Conservation (phyloP, 352 stramenopile genomes). For the Phytophthora cryptogea region DNA sequence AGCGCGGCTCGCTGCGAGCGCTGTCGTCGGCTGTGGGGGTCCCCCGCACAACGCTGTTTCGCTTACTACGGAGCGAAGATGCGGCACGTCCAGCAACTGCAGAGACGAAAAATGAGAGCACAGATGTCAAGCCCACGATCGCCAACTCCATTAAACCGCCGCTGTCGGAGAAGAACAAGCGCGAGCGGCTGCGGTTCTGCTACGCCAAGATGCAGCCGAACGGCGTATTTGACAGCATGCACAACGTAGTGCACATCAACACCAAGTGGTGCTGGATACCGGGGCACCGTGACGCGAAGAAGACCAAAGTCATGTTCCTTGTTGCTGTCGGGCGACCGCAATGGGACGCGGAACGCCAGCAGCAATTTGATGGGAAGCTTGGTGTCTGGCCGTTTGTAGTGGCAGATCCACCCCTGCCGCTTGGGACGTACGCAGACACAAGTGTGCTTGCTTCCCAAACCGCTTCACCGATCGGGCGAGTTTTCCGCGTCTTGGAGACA, state of each 20-base stretch:
- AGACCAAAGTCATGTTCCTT: conserved; percentile 47
- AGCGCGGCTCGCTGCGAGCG: conserved; percentile 39
- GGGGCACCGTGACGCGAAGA: conserved; percentile 33
- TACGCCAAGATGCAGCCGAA: conserved; percentile 37
- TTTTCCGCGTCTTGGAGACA: conserved; percentile 31
- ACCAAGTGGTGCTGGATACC: conserved; percentile 43
- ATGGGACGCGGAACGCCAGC: conserved; percentile 35
- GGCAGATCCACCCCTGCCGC: conserved; percentile 15
- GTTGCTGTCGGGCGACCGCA: conserved; percentile 44
- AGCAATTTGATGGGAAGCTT: conserved; percentile 50
- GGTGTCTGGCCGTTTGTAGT: conserved; percentile 41
- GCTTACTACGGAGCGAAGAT: conserved; percentile 38
- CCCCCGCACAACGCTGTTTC: conserved; percentile 45
- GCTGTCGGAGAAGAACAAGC: conserved; percentile 47
- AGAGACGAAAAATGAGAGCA: conserved; percentile 15
- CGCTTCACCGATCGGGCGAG: conserved; percentile 7
- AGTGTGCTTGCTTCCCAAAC: conserved; percentile 12
- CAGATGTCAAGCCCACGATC: conserved; percentile 23
- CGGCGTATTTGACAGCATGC: conserved; percentile 48
- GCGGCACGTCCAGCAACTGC: neutral
- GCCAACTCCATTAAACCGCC: conserved; percentile 37
- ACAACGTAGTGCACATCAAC: conserved; percentile 48
- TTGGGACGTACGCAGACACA: conserved; percentile 7
- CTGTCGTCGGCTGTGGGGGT: conserved; percentile 43
- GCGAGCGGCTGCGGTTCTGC: conserved; percentile 41